Evolutionary conservation across 129 eudicot species (phyloP), one percentile per base, ranked within the genome.

Genomic region (Flaveria ramosissima): DNA sequence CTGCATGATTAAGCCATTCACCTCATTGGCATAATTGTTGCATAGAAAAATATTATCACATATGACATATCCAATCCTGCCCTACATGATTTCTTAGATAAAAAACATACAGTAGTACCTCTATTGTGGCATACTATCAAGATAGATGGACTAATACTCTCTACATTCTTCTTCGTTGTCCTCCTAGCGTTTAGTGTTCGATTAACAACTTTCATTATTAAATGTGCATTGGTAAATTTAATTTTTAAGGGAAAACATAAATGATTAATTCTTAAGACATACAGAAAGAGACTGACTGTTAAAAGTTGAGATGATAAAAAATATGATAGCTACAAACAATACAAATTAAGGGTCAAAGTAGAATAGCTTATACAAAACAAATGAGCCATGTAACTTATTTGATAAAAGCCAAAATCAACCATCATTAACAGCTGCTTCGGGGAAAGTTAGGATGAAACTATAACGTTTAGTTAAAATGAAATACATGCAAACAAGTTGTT

Each of bases 31-130:
- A 23, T 48, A 47, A 57, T 14, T 23, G 52, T 42, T 50, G 23
- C 67, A 41, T 56, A 56, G 12, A 19, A 73, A 11, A 57, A 20
- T 21, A 70, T 59, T 73, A 73, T 51, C 69, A 41, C 53, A 73
- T 73, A 73, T 51, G 56, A 41, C 53, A 73, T 13, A 55, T 21
- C 42, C 41, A 9, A 74, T 16, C 41, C 45, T 75, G 3, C 21
- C 26, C 9, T 23, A n/a, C 9, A 45, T 16, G 46, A 70, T 39
- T 26, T 47, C 1, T 8, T 13, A 21, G 47, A 66, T n/a, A n/a
- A 46, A 46, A 48, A 16, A 21, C 24, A 21, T 6, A 23, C 14
- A 47, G 39, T 23, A 27, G 50, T 47, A 26, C 69, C 19, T 9
- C 2, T 56, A 52, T 7, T 17, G 6, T 17, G 32, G 19, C 9